Percentiles rank a stretch among this genome's conserved stretches.
Evolutionary conservation across 2,329 filamentous ascomycete species (phyloP).

Genomic region (Chrysosporium queenslandicum): DNA sequence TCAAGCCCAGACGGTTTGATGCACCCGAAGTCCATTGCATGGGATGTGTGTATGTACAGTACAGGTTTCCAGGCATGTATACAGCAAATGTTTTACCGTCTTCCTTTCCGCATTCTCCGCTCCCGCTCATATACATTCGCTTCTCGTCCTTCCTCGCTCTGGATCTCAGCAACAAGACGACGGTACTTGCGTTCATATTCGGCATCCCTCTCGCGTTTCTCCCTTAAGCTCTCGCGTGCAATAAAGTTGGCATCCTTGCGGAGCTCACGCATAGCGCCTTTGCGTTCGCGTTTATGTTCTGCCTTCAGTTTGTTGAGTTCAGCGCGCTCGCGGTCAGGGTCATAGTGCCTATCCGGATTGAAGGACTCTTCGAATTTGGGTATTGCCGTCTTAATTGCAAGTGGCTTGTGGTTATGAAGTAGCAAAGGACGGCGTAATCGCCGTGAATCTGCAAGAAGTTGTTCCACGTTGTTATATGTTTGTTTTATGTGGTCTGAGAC

Average conservation of each 20-base stretch:
- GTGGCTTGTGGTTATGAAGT: conserved; percentile 77
- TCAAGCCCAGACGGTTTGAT: no score
- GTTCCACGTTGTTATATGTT: conserved; percentile 30
- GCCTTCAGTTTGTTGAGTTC: conserved; percentile 74
- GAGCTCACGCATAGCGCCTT: conserved; percentile 87
- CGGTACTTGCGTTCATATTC: conserved; percentile 97
- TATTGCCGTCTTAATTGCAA: conserved; percentile 76
- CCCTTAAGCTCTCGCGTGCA: conserved; percentile 73
- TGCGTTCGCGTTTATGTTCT: conserved; percentile 90
- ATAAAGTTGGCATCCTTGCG: conserved; percentile 93
- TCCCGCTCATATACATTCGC: conserved; percentile 82
- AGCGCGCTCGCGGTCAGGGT: conserved; percentile 80
- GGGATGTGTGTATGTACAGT: not conserved
- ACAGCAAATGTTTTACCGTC: conserved; percentile 31
- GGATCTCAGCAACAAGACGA: conserved; percentile 84
- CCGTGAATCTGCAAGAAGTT: conserved; percentile 48
- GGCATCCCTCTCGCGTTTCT: conserved; percentile 88
- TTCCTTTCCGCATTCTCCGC: conserved; percentile 62
- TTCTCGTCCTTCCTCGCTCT: conserved; percentile 81
- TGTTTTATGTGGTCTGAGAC: conserved; percentile 25
- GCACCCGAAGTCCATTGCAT: no score
- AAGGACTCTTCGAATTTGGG: conserved; percentile 95
- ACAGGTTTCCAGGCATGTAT: not conserved
- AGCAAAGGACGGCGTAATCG: conserved; percentile 66
- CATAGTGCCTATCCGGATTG: conserved; percentile 94